These are phyloP conservation scores for Escovopsis weberi DNA, from an alignment of 2,329 filamentous ascomycete genomes.

Conservation along the genomic window DNA sequence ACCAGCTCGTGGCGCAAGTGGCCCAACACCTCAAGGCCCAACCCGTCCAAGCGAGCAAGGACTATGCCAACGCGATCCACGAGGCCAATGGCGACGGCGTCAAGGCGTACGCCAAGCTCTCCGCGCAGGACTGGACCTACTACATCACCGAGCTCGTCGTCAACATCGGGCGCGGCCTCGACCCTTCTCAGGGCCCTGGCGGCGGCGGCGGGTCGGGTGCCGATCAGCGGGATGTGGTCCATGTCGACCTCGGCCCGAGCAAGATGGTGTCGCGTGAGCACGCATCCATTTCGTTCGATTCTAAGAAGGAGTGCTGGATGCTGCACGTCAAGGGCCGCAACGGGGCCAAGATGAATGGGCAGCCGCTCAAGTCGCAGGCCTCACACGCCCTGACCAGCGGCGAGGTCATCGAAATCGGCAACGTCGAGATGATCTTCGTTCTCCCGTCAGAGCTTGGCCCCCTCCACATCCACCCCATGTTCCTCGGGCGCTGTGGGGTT, in stretches of 20 bases:
- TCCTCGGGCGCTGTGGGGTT: slow-evolving; percentile 53
- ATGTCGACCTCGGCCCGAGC: slow-evolving; percentile 79
- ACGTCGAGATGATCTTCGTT: slow-evolving; percentile 97
- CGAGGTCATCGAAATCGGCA: slow-evolving; percentile 80
- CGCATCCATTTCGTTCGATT: slow-evolving; percentile 59
- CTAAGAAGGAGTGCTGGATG: slow-evolving; percentile 60
- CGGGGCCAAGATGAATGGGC: slow-evolving; percentile 71
- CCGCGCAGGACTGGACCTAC: slow-evolving; percentile 71
- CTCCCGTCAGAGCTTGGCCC: slow-evolving; percentile 59
- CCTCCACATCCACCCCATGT: slow-evolving; percentile 53
- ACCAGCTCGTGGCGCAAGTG: slow-evolving; percentile 41
- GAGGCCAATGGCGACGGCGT: slow-evolving; percentile 47
- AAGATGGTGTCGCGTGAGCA: slow-evolving; percentile 70
- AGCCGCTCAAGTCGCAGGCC: slow-evolving; percentile 50
- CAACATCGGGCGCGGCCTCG: slow-evolving; percentile 59
- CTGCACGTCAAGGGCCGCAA: slow-evolving; percentile 84
- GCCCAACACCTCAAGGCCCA: slow-evolving; percentile 35
- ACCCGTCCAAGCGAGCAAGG: slow-evolving; percentile 43
- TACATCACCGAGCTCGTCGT: slow-evolving; percentile 64
- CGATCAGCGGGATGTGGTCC: slow-evolving; percentile 41
- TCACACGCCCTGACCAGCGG: slow-evolving; percentile 62
- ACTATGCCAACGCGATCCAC: slow-evolving; percentile 50
- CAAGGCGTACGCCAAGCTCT: slow-evolving; percentile 68
- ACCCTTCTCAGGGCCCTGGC: slow-evolving; percentile 20
- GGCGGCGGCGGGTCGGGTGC: slow-evolving; percentile 16